phyloP scores from a whole-genome alignment of 2,329 filamentous ascomycete genomes.

The Knufia petricola region DNA sequence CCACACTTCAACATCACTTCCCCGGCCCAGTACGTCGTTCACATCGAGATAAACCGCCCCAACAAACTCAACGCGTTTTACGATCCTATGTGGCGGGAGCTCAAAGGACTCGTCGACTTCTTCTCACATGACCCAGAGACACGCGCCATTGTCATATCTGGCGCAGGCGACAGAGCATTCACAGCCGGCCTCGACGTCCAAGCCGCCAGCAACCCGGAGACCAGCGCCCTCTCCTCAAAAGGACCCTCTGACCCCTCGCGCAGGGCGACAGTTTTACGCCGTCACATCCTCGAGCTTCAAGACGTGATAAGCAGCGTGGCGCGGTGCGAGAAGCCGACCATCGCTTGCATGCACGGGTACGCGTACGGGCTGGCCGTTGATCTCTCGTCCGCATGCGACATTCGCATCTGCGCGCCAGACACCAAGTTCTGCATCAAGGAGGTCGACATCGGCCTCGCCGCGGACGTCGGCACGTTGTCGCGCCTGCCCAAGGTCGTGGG shows the following conservation, averaged over 20 bases:
- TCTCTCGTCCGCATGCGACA: constrained; percentile 34
- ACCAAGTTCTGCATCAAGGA: constrained; percentile 38
- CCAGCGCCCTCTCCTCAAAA: constrained; percentile 30
- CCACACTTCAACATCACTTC: constrained; percentile 66
- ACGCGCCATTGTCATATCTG: constrained; percentile 69
- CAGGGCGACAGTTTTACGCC: constrained; percentile 51
- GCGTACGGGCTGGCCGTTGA: constrained; percentile 71
- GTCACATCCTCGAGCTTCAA: constrained; percentile 72
- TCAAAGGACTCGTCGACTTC: constrained; percentile 59
- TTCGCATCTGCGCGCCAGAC: constrained; percentile 32
- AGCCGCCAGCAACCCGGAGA: constrained; percentile 49
- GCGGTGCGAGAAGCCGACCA: constrained; percentile 83
- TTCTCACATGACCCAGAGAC: constrained; percentile 64
- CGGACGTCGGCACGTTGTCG: constrained; percentile 39
- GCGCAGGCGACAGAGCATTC: constrained; percentile 74
- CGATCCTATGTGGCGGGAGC: constrained; percentile 75
- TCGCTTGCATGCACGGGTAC: constrained; percentile 71
- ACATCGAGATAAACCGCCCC: constrained; percentile 84
- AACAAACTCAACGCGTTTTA: constrained; percentile 82
- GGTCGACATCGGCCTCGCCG: constrained; percentile 41
- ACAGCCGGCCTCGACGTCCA: constrained; percentile 73
- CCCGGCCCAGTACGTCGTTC: constrained; percentile 64
- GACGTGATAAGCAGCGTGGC: constrained; percentile 66
- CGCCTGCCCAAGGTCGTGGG: constrained; percentile 39
- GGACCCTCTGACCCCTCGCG: constrained; percentile 50